phyloP scores from a whole-genome alignment of 306 rosid species.

The Malus sieversii region DNA sequence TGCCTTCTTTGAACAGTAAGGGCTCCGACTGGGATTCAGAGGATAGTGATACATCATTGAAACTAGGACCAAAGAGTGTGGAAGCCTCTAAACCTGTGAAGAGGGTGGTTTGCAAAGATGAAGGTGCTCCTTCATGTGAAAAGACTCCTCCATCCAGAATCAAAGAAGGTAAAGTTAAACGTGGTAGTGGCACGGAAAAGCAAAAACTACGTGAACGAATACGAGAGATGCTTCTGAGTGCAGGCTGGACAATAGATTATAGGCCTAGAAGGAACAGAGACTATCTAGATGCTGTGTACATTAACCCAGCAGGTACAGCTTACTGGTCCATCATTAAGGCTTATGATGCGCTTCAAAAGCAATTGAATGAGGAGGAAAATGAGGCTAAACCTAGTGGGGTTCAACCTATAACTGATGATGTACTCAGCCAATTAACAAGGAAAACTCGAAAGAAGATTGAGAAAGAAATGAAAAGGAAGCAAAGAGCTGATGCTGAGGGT shows the following conservation, averaged over 20 bases:
- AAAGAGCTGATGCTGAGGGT: constrained; percentile 37
- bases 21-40: constrained; percentile 53
- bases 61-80: constrained; percentile 39
- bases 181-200: constrained; percentile 93
- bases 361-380: constrained; percentile 46
- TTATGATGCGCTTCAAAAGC: constrained; percentile 92
- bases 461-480: constrained; percentile 72
- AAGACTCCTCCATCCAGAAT: constrained; percentile 31
- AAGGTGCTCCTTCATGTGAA: constrained; percentile 51
- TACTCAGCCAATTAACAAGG: constrained; percentile 86
- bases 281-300: constrained; percentile 93
- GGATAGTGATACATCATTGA: constrained; percentile 57
- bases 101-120: constrained; percentile 40
- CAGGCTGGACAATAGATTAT: constrained; percentile 92
- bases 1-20: constrained; percentile 48
- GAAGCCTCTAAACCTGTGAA: constrained; percentile 39
- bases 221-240: constrained; percentile 74
- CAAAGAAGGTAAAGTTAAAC: constrained; percentile 69
- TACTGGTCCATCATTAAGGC: constrained; percentile 99
- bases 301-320: constrained; percentile 81
- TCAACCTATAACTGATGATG: constrained; percentile 69
- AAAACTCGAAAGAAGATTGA: constrained; percentile 89
- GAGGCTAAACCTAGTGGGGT: constrained; percentile 47
- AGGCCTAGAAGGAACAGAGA: constrained; percentile 95
- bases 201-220: constrained; percentile 85